Evolutionary conservation across 2,329 filamentous ascomycete species (phyloP).

Genomic region (Penicillium palitans): DNA sequence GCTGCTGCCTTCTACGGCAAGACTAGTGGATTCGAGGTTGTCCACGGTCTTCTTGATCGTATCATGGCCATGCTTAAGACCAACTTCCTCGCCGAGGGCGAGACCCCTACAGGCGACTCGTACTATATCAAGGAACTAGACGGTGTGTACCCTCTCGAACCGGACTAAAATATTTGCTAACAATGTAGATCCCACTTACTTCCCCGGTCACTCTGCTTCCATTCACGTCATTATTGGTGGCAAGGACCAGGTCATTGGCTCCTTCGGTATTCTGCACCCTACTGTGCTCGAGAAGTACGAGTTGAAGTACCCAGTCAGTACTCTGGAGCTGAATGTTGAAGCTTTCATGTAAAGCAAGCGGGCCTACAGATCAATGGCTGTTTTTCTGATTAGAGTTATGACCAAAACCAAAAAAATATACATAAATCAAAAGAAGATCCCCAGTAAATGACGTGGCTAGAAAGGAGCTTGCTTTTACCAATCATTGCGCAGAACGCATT

Average conservation of each 20-base stretch:
- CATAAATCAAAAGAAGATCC: background rate
- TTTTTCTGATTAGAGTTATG: conserved; percentile 1
- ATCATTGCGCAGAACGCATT: background rate
- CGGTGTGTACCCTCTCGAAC: conserved; percentile 49
- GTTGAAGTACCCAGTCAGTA: conserved; percentile 88
- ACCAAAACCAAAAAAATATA: background rate
- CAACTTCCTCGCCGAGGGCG: conserved; percentile 72
- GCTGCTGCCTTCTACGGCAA: conserved; percentile 96
- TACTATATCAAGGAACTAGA: conserved; percentile 96
- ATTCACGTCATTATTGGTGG: conserved; percentile 75
- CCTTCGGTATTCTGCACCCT: conserved; percentile 92
- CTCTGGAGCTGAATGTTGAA: conserved; percentile 91
- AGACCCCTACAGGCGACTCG: conserved; percentile 59
- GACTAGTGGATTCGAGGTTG: conserved; percentile 89
- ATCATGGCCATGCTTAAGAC: conserved; percentile 88
- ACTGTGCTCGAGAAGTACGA: conserved; percentile 92
- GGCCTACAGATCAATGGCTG: background rate
- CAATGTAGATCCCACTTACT: conserved; percentile 76
- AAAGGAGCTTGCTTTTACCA: background rate
- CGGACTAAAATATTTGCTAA: background rate
- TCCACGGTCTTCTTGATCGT: conserved; percentile 90
- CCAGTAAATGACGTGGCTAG: background rate
- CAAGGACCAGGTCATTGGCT: conserved; percentile 75
- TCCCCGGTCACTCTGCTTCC: conserved; percentile 82
- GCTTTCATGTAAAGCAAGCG: conserved; percentile 67